phyloP scores from a whole-genome alignment of 2,329 filamentous ascomycete genomes.

The Ascochyta rabiei region DNA sequence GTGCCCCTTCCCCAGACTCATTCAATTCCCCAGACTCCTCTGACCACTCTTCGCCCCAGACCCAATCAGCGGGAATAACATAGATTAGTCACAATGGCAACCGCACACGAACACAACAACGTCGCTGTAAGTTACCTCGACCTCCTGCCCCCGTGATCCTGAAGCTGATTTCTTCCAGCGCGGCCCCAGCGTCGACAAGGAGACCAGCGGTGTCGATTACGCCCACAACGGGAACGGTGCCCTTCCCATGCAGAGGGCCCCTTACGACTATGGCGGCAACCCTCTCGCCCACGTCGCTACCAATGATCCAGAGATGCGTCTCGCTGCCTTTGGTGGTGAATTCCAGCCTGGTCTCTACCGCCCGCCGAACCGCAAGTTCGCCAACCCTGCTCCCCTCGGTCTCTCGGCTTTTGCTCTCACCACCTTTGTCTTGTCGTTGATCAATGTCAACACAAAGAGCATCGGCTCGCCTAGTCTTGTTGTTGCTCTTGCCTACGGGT shows the following conservation, averaged over 20 bases:
- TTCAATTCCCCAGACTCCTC: conserved; percentile 32
- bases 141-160: background rate
- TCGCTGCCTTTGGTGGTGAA: conserved; percentile 58
- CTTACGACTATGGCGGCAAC: conserved; percentile 59
- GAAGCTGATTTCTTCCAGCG: conserved; percentile 25
- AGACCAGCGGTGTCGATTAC: conserved; percentile 49
- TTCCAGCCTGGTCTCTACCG: conserved; percentile 59
- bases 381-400: conserved; percentile 66
- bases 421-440: conserved; percentile 64
- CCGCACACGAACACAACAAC: conserved; percentile 48
- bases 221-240: conserved; percentile 37
- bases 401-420: conserved; percentile 69
- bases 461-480: conserved; percentile 55
- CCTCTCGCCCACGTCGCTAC: conserved; percentile 58
- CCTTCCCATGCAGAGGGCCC: conserved; percentile 49
- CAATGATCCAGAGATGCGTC: conserved; percentile 53
- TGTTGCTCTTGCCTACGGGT: conserved; percentile 56
- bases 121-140: conserved; percentile 32
- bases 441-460: conserved; percentile 54
- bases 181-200: conserved; percentile 35
- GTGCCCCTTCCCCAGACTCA: conserved; percentile 38
- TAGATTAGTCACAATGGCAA: conserved; percentile 47
- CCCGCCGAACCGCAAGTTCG: conserved; percentile 55
- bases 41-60: conserved; percentile 4
- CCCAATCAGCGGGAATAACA: background rate